phyloP scores from a whole-genome alignment of 352 stramenopile species.

The Globisporangium megalacanthum region DNA sequence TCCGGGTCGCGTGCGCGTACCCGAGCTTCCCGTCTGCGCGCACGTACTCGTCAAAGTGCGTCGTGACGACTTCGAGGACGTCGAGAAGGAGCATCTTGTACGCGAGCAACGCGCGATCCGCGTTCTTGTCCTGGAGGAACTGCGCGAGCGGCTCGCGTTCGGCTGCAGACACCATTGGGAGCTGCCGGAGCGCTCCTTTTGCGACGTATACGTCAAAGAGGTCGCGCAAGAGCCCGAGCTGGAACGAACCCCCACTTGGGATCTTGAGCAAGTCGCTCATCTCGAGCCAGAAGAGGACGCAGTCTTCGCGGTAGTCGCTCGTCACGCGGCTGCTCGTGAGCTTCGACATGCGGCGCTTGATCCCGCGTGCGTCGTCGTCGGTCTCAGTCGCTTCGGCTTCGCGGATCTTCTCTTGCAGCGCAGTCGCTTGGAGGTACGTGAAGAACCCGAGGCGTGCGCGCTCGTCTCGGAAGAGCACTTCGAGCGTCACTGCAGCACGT shows the following conservation, averaged over 20 bases:
- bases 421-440: slow-evolving; percentile 35
- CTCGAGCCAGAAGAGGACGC: slow-evolving; percentile 65
- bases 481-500: slow-evolving; percentile 31
- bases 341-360: slow-evolving; percentile 18
- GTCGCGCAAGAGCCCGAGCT: slow-evolving; percentile 53
- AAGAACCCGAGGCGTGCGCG: slow-evolving; percentile 52
- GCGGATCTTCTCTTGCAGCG: slow-evolving; percentile 30
- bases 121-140: slow-evolving; percentile 36
- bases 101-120: slow-evolving; percentile 33
- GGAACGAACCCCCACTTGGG: slow-evolving; percentile 39
- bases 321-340: slow-evolving; percentile 20
- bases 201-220: slow-evolving; percentile 52
- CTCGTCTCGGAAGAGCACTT: slow-evolving; percentile 53
- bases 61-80: slow-evolving; percentile 46
- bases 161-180: slow-evolving; percentile 46
- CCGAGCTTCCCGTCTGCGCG: slow-evolving; percentile 30
- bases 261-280: slow-evolving; percentile 67
- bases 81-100: slow-evolving; percentile 67
- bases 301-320: slow-evolving; percentile 49
- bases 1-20: slow-evolving; percentile 30
- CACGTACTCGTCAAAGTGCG: slow-evolving; percentile 54
- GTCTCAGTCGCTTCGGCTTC: slow-evolving; percentile 5
- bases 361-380: slow-evolving; percentile 1
- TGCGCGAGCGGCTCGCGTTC: slow-evolving; percentile 44
- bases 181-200: slow-evolving; percentile 26